A percentile compares a stretch with the other conserved stretches of the same genome.
These are phyloP conservation scores for Artemisia annua DNA, from an alignment of 129 eudicot genomes.

Conservation along the genomic window DNA sequence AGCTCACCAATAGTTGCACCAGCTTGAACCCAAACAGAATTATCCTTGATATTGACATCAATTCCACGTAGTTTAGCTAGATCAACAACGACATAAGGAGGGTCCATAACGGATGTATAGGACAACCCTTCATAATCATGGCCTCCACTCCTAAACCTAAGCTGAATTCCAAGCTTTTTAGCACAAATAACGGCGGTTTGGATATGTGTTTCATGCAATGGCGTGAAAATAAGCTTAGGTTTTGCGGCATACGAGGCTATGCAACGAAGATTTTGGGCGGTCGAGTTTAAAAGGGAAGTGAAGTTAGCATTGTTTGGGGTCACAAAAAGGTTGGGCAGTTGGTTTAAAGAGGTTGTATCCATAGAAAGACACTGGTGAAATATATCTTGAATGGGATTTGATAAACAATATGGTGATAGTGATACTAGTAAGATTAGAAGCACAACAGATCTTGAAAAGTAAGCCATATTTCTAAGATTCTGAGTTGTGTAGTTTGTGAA, in stretches of 20 bases:
- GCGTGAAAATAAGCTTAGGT: constrained; percentile 23
- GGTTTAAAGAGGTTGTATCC: background rate
- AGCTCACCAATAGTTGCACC: no score
- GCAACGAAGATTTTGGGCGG: constrained; percentile 19
- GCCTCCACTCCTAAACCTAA: constrained; percentile 16
- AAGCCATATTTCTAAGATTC: background rate
- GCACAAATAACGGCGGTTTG: constrained; percentile 17
- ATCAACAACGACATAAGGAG: constrained; percentile 17
- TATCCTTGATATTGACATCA: no score
- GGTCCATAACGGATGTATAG: constrained; percentile 19
- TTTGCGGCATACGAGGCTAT: constrained; percentile 17
- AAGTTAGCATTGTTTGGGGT: constrained; percentile 14
- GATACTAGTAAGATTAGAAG: constrained; percentile 9
- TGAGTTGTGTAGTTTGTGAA: constrained; percentile 6
- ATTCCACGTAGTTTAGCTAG: background rate
- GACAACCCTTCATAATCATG: constrained; percentile 16
- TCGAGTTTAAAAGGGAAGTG: constrained; percentile 6
- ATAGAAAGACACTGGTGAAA: constrained; percentile 1
- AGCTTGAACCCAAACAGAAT: no score
- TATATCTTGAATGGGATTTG: background rate
- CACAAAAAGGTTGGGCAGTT: constrained; percentile 14
- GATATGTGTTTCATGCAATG: constrained; percentile 12
- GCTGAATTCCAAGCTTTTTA: constrained; percentile 17
- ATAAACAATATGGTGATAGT: background rate
- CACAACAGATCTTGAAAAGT: background rate